Percentiles rank a stretch among this genome's conserved stretches.
Conservation (phyloP, 2,329 filamentous ascomycete species). For the Ilyonectria robusta region DNA sequence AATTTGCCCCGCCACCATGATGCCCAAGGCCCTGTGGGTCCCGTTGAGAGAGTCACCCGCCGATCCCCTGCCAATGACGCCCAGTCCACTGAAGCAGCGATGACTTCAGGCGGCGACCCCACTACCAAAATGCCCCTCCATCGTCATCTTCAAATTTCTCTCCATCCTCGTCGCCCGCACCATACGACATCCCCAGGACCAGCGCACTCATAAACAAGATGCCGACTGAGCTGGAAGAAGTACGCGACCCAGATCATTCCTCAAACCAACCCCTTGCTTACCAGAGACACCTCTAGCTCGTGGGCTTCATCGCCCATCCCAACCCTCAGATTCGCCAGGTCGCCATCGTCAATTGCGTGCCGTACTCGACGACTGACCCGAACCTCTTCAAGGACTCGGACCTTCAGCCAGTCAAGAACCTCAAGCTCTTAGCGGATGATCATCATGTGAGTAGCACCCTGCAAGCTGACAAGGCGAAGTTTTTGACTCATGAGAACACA, state of each 20-base stretch:
- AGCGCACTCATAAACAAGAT: constrained; percentile 58
- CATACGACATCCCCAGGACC: constrained; percentile 32
- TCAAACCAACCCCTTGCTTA: constrained; percentile 17
- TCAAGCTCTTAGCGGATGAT: constrained; percentile 90
- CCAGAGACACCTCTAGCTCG: constrained; percentile 71
- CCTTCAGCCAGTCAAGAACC: constrained; percentile 83
- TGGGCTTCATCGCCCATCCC: constrained; percentile 92
- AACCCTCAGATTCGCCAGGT: constrained; percentile 92
- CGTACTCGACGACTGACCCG: constrained; percentile 81
- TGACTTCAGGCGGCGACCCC: constrained; percentile 48
- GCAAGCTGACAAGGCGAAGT: not conserved
- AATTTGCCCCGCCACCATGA: constrained; percentile 33
- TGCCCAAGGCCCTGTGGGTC: constrained; percentile 41
- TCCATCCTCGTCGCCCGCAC: constrained; percentile 32
- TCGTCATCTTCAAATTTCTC: constrained; percentile 40
- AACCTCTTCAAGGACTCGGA: constrained; percentile 87
- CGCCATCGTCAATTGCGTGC: constrained; percentile 88
- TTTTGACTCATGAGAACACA: constrained; percentile 53
- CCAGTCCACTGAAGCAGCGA: constrained; percentile 45
- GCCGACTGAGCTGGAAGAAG: constrained; percentile 84
- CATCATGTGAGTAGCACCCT: constrained; percentile 73
- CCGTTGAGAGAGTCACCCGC: constrained; percentile 42
- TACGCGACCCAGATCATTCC: constrained; percentile 51
- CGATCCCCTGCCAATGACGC: constrained; percentile 37
- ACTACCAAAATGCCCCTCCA: constrained; percentile 49